Evolutionary conservation across 305 asterid genomes (phyloP).

Genomic region (Solanum hybrid): DNA sequence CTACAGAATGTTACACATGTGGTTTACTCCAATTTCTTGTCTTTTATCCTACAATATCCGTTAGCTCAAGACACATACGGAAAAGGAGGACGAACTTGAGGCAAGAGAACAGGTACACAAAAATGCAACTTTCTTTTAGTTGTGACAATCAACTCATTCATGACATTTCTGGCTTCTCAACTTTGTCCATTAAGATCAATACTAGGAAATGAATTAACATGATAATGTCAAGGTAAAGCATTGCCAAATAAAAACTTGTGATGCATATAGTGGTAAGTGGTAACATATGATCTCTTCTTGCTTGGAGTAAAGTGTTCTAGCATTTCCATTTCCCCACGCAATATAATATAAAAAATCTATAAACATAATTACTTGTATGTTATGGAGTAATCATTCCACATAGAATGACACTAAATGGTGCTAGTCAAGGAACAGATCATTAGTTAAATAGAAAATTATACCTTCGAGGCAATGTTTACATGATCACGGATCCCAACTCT

Average conservation of each 20-base stretch:
- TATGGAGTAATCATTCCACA: not conserved
- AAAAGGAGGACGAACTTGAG: not conserved
- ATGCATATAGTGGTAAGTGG: not conserved
- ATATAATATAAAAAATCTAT: not conserved
- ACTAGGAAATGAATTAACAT: not conserved
- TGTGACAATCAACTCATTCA: not conserved
- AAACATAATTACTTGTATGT: not conserved
- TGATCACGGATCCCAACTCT: slow-evolving; percentile 74
- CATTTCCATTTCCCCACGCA: not conserved
- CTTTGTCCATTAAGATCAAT: not conserved
- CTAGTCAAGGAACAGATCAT: not conserved
- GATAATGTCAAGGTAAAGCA: not conserved
- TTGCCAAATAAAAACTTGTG: not conserved
- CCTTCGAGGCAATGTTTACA: slow-evolving; percentile 67
- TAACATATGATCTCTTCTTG: not conserved
- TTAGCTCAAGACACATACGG: not conserved
- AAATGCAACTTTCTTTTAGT: not conserved
- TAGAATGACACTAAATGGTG: not conserved
- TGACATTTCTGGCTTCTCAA: not conserved
- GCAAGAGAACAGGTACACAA: not conserved
- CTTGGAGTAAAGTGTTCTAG: not conserved
- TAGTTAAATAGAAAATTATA: slow-evolving; percentile 8
- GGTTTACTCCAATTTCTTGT: not conserved
- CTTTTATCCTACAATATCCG: not conserved
- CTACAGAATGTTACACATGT: not conserved